Evolutionary conservation across 2,329 filamentous ascomycete genomes (phyloP), one percentile per base, ranked within the genome.

Genomic region (Chaetothyriales sp.): DNA sequence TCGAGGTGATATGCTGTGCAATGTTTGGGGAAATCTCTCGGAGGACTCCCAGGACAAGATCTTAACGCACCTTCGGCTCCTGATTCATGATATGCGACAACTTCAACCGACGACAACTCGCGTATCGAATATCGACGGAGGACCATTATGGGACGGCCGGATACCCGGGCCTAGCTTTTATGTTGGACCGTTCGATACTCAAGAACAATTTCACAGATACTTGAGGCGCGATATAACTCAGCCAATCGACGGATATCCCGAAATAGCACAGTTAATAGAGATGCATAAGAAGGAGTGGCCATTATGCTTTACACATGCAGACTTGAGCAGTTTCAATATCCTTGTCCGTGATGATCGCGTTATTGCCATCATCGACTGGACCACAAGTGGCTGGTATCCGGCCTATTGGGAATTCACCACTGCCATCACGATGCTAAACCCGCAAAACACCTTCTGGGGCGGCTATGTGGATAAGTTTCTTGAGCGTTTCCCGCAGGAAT

Each of bases 301-400:
- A 22, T 56, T 66, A 6, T 66, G 72, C 1, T 72, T 79, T 53
- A 74, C 74, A 1, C 75, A 79, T 63, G 70, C 70, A 2, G 76
- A 80, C 59, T 64, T 80, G 4, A 60, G 62, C 47, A 43, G 64
- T 18, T 56, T 54, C 0, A 64, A 65, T 47, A 59, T 65, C 44
- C 62, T 66, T 33, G 54, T 63, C 18, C 46, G 51, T 25, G 59
- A 56, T 52, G 59, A 56, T 4, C 56, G 50, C 28, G 55, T 62
- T 20, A 56, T 57, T 3, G 59, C 54, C 2, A 60, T 62, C 33
- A 51, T 62, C 19, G 60, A 63, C 19, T 62, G 60, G 60, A 58
- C 61, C 50, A 59, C 58, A 44, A 57, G 58, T 13, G 56, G 58
- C 13, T 62, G 55, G 53, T 62, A 53, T 48, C 60, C 59, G 2